phyloP scores from a whole-genome alignment of 2,329 filamentous ascomycete genomes.

The Penicillium sp. region DNA sequence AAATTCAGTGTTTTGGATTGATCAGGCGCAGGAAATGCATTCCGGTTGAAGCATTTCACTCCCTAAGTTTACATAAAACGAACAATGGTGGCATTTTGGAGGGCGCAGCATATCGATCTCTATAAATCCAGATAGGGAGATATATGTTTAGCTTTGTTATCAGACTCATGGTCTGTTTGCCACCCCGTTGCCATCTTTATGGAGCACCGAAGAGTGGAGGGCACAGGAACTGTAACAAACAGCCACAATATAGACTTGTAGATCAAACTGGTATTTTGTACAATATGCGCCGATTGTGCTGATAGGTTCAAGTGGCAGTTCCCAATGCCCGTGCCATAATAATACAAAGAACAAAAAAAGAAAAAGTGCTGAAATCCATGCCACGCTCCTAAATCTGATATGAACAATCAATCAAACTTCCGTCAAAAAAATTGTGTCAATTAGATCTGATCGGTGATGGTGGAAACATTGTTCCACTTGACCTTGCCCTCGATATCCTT shows the following conservation, averaged over 20 bases:
- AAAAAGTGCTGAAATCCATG: conserved; percentile 11
- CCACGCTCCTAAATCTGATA: conserved; percentile 8
- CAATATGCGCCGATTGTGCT: conserved; percentile 31
- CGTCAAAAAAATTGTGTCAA: not conserved
- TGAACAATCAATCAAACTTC: conserved; percentile 3
- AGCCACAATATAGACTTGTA: conserved; percentile 2
- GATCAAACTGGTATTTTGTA: conserved; percentile 19
- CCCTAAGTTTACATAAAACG: not conserved
- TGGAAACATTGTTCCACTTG: conserved; percentile 41
- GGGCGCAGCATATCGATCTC: not conserved
- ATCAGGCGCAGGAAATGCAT: not conserved
- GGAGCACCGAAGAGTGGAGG: not conserved
- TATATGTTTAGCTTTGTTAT: not conserved
- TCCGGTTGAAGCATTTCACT: not conserved
- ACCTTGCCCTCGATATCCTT: conserved; percentile 50
- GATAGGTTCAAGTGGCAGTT: conserved; percentile 16
- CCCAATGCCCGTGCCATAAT: conserved; percentile 21
- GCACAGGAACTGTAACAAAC: not conserved
- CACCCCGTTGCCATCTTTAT: not conserved
- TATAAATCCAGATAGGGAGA: not conserved
- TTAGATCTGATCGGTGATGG: conserved; percentile 23
- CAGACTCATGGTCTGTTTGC: not conserved
- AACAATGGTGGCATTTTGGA: not conserved
- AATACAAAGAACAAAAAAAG: conserved; percentile 21
- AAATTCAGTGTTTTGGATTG: not conserved